These are phyloP conservation scores for Pulicaria dysenterica DNA, from an alignment of 129 eudicot species.

Conservation along the genomic window DNA sequence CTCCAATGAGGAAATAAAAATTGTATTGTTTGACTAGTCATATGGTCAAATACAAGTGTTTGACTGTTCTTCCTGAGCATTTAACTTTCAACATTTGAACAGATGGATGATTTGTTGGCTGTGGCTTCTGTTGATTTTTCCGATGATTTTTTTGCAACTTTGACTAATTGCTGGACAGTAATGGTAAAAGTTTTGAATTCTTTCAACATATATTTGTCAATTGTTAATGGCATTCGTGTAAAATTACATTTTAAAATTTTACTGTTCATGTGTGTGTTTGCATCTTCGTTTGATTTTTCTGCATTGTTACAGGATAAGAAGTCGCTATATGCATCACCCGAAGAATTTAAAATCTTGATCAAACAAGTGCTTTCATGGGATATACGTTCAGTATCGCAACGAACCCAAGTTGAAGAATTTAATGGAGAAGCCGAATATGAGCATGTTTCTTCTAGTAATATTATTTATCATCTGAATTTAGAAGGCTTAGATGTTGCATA, in stretches of 20 bases:
- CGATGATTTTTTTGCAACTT: conserved; percentile 48
- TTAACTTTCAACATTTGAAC: conserved; percentile 28
- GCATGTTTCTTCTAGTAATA: conserved; percentile 17
- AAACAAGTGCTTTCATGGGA: conserved; percentile 93
- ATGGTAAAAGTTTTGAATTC: conserved; percentile 42
- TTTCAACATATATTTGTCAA: background rate
- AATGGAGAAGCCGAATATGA: conserved; percentile 7
- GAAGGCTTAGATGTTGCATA: conserved; percentile 77
- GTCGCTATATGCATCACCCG: conserved; percentile 66
- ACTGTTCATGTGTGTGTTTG: conserved; percentile 1
- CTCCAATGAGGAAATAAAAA: too few relatives aligned
- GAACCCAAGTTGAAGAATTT: conserved; percentile 50
- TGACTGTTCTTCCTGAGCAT: conserved; percentile 1
- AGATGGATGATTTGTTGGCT: conserved; percentile 68
- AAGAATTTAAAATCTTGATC: conserved; percentile 65
- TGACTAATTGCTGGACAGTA: conserved; percentile 61
- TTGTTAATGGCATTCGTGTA: background rate
- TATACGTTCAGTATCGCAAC: conserved; percentile 87
- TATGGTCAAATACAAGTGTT: too few relatives aligned
- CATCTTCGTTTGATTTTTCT: background rate
- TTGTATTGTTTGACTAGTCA: background rate
- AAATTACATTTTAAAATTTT: too few relatives aligned
- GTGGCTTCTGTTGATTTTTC: conserved; percentile 74
- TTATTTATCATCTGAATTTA: conserved; percentile 63
- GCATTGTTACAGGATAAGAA: conserved; percentile 53